Conservation (phyloP, 1,284 basidiomycete genomes). For the Sanghuangporus weigelae region DNA sequence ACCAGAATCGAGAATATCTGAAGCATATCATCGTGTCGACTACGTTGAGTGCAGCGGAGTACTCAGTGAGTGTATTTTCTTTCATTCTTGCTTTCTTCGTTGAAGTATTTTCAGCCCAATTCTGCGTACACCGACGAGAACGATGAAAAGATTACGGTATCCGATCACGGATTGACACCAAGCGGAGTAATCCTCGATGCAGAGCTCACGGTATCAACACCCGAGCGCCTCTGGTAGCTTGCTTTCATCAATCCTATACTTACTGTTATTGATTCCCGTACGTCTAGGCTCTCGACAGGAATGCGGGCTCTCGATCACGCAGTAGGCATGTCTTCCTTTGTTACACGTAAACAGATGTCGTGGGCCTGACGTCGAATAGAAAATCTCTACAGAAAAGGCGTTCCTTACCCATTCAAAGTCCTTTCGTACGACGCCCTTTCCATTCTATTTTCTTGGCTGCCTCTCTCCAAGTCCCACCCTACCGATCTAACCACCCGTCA, state of each 20-base stretch:
- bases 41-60: constrained; percentile 78
- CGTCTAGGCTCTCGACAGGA: constrained; percentile 67
- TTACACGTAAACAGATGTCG: not conserved
- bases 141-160: constrained; percentile 59
- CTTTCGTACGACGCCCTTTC: constrained; percentile 61
- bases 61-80: constrained; percentile 39
- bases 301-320: constrained; percentile 77
- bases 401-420: constrained; percentile 57
- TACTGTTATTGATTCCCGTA: not conserved
- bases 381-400: constrained; percentile 56
- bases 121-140: constrained; percentile 74
- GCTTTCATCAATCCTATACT: not conserved
- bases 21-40: constrained; percentile 74
- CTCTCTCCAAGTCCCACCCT: constrained; percentile 56
- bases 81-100: not conserved
- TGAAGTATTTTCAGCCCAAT: constrained; percentile 25
- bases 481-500: constrained; percentile 55
- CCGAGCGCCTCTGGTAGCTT: constrained; percentile 65
- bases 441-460: constrained; percentile 72
- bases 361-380: constrained; percentile 35
- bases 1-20: constrained; percentile 31
- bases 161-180: constrained; percentile 50
- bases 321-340: constrained; percentile 37
- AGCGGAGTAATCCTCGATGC: constrained; percentile 76
- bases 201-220: constrained; percentile 67